phyloP scores from a whole-genome alignment of 2,329 filamentous ascomycete genomes.

The Periglandula ipomoeae region DNA sequence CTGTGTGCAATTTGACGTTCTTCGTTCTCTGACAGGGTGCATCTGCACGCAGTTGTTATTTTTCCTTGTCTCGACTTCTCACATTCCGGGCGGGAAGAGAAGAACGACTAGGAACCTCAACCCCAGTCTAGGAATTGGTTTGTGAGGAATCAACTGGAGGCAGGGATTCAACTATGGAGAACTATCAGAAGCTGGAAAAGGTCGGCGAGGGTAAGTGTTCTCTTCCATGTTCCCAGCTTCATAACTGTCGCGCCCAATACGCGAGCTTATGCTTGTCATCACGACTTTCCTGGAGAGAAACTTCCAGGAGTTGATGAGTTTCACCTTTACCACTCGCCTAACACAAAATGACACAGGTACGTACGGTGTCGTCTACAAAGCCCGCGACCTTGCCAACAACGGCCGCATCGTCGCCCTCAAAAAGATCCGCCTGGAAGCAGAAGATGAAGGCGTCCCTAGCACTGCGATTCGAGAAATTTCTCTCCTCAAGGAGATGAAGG shows the following conservation, averaged over 20 bases:
- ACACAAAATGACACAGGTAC: conserved; percentile 52
- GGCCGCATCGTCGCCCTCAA: conserved; percentile 87
- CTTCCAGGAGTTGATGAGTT: too few species aligned
- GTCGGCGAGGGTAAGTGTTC: conserved; percentile 73
- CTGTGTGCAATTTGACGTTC: neutral
- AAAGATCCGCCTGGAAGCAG: conserved; percentile 90
- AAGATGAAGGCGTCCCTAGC: conserved; percentile 87
- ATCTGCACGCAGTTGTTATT: neutral
- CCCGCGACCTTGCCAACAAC: conserved; percentile 70
- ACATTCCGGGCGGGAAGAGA: neutral
- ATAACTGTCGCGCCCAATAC: neutral
- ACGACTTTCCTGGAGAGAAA: neutral
- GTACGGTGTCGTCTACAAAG: conserved; percentile 94
- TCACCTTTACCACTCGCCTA: too few species aligned
- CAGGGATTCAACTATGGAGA: conserved; percentile 71
- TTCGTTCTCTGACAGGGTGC: neutral
- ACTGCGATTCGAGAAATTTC: conserved; percentile 94
- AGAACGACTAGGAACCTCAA: neutral
- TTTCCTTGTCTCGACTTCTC: neutral
- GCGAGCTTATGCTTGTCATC: neutral
- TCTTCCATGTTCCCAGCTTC: too few species aligned
- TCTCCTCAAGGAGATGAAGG: conserved; percentile 87
- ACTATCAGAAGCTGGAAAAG: conserved; percentile 95
- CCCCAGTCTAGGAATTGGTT: neutral
- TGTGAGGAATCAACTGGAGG: neutral